Conservation (phyloP, 805 yeast species). For the Danielozyma ontarioensis region DNA sequence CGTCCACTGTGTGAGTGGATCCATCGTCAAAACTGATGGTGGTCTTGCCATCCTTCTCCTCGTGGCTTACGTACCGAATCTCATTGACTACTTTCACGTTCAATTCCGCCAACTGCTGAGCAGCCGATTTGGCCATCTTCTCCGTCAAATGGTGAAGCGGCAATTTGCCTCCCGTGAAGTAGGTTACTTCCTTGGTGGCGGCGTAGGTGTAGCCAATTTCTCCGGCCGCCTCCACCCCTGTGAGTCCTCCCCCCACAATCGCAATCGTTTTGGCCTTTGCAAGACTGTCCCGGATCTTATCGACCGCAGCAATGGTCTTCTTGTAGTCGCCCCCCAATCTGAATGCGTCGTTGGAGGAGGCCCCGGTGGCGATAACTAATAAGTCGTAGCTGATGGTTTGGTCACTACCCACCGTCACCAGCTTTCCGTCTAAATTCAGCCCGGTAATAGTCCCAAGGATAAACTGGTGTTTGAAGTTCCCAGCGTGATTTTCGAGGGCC, state of each 20-base stretch:
- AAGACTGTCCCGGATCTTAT: slow-evolving; percentile 5
- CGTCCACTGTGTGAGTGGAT: slow-evolving; percentile 15
- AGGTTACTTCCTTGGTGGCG: slow-evolving; percentile 14
- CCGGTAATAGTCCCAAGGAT: slow-evolving; percentile 20
- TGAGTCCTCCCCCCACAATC: slow-evolving; percentile 35
- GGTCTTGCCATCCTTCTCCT: slow-evolving; percentile 5
- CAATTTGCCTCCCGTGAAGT: slow-evolving; percentile 18
- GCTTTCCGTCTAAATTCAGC: slow-evolving; percentile 20
- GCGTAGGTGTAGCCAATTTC: slow-evolving; percentile 24
- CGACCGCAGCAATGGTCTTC: slow-evolving; percentile 10
- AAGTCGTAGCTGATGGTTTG: slow-evolving; percentile 19
- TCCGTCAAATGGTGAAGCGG: slow-evolving; percentile 14
- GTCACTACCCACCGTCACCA: slow-evolving; percentile 10
- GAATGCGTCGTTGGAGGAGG: slow-evolving; percentile 17
- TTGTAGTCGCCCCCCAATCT: slow-evolving; percentile 17
- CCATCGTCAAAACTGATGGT: slow-evolving; percentile 15
- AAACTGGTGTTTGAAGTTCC: slow-evolving; percentile 10
- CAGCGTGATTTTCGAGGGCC: slow-evolving; percentile 10
- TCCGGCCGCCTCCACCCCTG: slow-evolving; percentile 36
- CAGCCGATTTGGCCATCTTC: slow-evolving; percentile 8
- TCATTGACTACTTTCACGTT: slow-evolving; percentile 21
- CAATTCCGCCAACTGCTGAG: slow-evolving; percentile 9
- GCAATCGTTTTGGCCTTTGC: slow-evolving; percentile 23
- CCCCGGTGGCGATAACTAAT: slow-evolving; percentile 33
- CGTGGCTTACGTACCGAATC: slow-evolving; percentile 2